Base-by-base conservation (phyloP, 805 yeast genomes). In the Saccharomyces mikatae region DNA sequence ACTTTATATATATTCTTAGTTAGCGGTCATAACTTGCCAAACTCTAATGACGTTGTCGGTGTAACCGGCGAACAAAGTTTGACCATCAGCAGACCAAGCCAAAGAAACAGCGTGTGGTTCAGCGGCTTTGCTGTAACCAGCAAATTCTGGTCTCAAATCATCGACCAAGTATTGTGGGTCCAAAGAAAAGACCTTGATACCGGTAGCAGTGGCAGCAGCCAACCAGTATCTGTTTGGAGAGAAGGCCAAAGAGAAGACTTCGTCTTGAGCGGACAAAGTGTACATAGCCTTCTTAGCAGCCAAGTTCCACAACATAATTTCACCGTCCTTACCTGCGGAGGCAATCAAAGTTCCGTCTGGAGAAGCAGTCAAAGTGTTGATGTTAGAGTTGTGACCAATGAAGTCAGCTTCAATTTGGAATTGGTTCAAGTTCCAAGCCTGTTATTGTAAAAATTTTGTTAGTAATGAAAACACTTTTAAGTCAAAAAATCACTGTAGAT, bases 201-300 rank as follows among this genome's bases (percentile, higher is more conserved):
- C 94, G 67, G 96, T 80, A 65, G 97, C 80, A 71, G 99, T 94
- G 74, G 99, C 98, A 80, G 98, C 99, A 76, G 96, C 92, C 78
- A 94, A 87, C 99, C 99, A 94, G 95, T 89, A 94, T 87, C 99
- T 91, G 96, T 89, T 89, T 81, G 99, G 99, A 77, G 98, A 92
- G 96, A 94, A 94, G 71, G 97, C 96, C 75, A 94, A 84, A 76
- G 97, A 95, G 79, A 89, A 89, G 70, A 94, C 90, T 83, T 92
- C 98, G 74, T 92, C 94, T 77, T 94, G 89, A 70, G 96, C 92
- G 71, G 82, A 80, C 77, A 94, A 84, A 72, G 96, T 85, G 96
- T 90, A 92, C 73, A 91, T 82, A 73, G 91, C 84, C 73, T 79
- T 76, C 81, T 87, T 83, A 71, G 82, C 77, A 82, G 84, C 81